Percentiles rank a stretch among this genome's conserved stretches.
Evolutionary conservation across 129 eudicot species (phyloP).

Genomic region (Glebionis coronaria): DNA sequence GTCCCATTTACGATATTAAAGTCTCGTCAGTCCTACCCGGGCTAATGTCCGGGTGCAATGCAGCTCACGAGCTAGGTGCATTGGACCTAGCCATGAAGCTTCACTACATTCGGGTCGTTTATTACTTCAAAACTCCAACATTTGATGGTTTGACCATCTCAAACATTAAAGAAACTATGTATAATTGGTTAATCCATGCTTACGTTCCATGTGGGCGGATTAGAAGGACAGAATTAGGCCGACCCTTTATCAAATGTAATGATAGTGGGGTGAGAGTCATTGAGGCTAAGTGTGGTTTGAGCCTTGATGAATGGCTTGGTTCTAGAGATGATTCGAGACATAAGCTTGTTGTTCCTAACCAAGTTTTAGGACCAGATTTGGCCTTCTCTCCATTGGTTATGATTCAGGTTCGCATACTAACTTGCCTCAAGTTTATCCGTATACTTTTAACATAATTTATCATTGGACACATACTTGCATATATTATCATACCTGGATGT

Average conservation of each 20-base stretch:
- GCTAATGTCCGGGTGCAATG: conserved; percentile 36
- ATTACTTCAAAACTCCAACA: conserved; percentile 46
- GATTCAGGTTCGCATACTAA: conserved; percentile 46
- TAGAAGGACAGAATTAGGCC: conserved; percentile 49
- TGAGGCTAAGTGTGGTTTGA: conserved; percentile 55
- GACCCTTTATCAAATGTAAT: conserved; percentile 73
- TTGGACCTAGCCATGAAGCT: conserved; percentile 87
- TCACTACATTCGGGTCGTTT: conserved; percentile 65
- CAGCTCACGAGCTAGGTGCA: conserved; percentile 47
- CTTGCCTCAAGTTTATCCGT: too few species aligned
- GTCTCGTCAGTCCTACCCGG: conserved; percentile 64
- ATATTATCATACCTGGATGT: too few species aligned
- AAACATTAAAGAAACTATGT: conserved; percentile 60
- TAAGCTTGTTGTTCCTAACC: conserved; percentile 40
- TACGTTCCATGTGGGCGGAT: too few species aligned
- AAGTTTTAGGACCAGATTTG: conserved; percentile 64
- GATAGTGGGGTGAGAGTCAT: conserved; percentile 73
- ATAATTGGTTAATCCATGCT: conserved; percentile 51
- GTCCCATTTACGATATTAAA: conserved; percentile 34
- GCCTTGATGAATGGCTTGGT: conserved; percentile 65
- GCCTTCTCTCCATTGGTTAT: conserved; percentile 56
- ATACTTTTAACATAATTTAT: too few species aligned
- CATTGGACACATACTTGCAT: too few species aligned
- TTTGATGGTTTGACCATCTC: conserved; percentile 41
- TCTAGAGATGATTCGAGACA: conserved; percentile 36